Conservation (phyloP, 352 stramenopile genomes). For the Globisporangium camurandrum region DNA sequence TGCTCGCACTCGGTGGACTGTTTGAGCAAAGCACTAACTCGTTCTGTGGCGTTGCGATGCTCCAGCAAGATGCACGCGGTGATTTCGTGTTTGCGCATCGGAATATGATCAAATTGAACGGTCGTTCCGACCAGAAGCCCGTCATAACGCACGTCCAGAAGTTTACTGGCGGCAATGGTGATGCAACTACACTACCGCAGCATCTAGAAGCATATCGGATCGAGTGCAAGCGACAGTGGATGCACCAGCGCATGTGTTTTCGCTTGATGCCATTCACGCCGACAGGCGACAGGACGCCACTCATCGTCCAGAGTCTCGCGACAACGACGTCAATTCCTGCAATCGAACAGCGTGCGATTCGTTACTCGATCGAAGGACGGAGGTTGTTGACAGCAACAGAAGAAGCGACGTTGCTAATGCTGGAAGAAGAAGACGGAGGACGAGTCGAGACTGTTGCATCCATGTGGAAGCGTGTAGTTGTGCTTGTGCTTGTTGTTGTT, state of each 20-base stretch:
- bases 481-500: not conserved
- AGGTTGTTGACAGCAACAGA: conserved; percentile 41
- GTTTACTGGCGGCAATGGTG: conserved; percentile 58
- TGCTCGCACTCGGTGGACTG: conserved; percentile 34
- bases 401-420: conserved; percentile 15
- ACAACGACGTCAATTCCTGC: conserved; percentile 38
- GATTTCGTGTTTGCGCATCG: conserved; percentile 11
- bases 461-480: not conserved
- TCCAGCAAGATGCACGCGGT: conserved; percentile 8
- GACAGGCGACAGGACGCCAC: conserved; percentile 33
- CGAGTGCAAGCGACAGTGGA: conserved; percentile 35
- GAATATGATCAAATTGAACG: conserved; percentile 9
- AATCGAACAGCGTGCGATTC: conserved; percentile 58
- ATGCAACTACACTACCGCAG: conserved; percentile 26
- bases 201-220: conserved; percentile 68
- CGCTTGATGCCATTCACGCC: conserved; percentile 36
- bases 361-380: conserved; percentile 69
- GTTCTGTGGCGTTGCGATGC: conserved; percentile 38
- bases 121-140: conserved; percentile 32
- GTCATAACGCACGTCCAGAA: conserved; percentile 60
- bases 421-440: not conserved
- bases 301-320: conserved; percentile 41
- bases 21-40: conserved; percentile 17
- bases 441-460: not conserved
- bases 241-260: conserved; percentile 63